Base-by-base conservation (phyloP, 805 yeast genomes). In the Candida odintsovae region DNA sequence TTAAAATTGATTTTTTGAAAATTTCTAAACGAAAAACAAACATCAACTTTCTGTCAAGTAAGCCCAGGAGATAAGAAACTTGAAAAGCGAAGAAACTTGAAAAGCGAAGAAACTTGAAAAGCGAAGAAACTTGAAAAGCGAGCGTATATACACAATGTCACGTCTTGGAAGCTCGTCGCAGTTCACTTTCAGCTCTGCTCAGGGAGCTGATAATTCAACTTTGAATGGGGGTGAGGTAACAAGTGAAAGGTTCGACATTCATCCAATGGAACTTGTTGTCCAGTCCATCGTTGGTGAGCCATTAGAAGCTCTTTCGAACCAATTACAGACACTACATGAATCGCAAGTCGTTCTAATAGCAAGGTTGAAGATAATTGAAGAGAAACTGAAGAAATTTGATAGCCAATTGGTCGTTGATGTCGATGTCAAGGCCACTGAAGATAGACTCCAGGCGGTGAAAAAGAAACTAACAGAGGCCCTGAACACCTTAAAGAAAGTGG, bases 191-290 rank as follows among this genome's bases (percentile, higher is more conserved):
- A 33, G 36, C 20, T 33, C 36, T 33, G 20, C 36, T 7, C 36
- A 33, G 20, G 36, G 36, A 33, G 36, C 18, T 16, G 36, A 33
- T 9, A 33, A 18, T 12, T 16, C 36, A 4, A 33, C 20, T 5
- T 33, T 33, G 20, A 33, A 33, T 16, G 36, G 20, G 5, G 36
- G 16, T 4, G 20, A 16, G 9, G 18, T 35, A 13, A 13, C 31
- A 6, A 18, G 21, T 19, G 39, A 19, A n/a, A 18, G 49, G 13
- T 46, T 46, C 16, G 73, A 74, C 26, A 66, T 79, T 15, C 85
- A 80, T 56, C 83, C 84, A 0, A 71, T 80, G 39, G 86, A 80
- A 50, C 65, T 79, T 25, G 71, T 79, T 2, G 83, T 80, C 0
- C 86, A 80, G 50, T 64, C 78, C 10, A 58, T 80, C 2, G 56